Base-by-base conservation (phyloP, 805 yeast genomes). In the Pichia heedii region DNA sequence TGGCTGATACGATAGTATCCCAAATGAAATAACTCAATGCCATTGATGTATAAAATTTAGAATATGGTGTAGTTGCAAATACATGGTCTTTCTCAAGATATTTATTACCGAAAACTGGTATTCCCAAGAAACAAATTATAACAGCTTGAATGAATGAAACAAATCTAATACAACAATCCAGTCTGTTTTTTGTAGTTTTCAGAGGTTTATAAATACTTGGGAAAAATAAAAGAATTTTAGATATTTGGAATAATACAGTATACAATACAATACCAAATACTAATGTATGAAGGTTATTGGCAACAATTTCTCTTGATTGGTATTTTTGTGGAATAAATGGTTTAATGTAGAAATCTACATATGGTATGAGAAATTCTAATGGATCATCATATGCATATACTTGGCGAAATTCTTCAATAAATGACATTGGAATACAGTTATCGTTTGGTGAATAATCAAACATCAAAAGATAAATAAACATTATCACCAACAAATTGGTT, bases 1-100 rank as follows among this genome's bases (percentile, higher is more conserved):
- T 45, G 11, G 53, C 32, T 5, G 66, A 63, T 30, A 61, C 46
- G 32, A 57, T 22, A 3, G 65, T 49, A 43, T 65, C 69, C 68
- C 68, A 65, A 21, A 65, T 51, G 39, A 65, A 65, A 46, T 65
- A 65, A 22, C 61, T 56, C 32, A 57, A 47, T 7, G 67, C 69
- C 48, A 62, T 46, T 4, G 61, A 37, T 11, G 47, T 37, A 44
- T 61, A 55, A 41, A 62, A 54, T 15, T 51, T 51, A 2, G 62
- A 52, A 40, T 63, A 65, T 18, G 69, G 69, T 2, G 63, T 58
- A 3, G 52, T 43, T 2, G 64, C 64, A 50, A 61, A 63, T 15
- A 65, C 51, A 22, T 55, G 60, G 40, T 65, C 62, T 18, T 48
- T 40, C 13, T 50, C 42, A 22, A 63, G 54, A 39, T 56, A 48